Base-by-base conservation (phyloP, 768 basidiomycete genomes). In the Cyclocybe aegerita region DNA sequence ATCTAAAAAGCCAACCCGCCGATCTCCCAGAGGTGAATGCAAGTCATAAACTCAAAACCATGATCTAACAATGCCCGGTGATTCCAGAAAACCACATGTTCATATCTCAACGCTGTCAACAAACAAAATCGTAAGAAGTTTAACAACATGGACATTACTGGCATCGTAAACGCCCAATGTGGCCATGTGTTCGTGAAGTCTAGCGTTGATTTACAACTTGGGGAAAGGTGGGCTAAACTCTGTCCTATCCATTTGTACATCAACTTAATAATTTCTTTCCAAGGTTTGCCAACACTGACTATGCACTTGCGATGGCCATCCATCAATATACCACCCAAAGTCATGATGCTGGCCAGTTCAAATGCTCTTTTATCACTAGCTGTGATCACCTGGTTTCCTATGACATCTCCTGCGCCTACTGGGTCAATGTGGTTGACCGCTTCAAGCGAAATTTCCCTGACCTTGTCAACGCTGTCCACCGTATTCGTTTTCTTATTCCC, bases 161-260 rank as follows among this genome's bases (percentile, higher is more conserved):
- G 66, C 0, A 50, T 65, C 1, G 61, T 66, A 10, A 60, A 63
- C 23, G 41, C 57, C 1, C 62, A 65, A 45, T 69, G 68, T 39
- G 44, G 50, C 12, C 65, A 69, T 36, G 54, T 60, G 7, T 55
- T 61, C n/a, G 51, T 64, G 9, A 36, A 54, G 10, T 54, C 59
- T 4, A 58, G 29, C n/a, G 64, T 64, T 1, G 66, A 70, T 49
- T 56, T 70, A 9, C 62, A 68, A 31, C 33, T 55, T 0, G 66
- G 66, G 0, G 68, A 70, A 56, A 32, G 40, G 68, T 68, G 49
- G 8, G 49, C 45, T 14, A 10, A 8, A 14, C 33, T n/a, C 15
- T 32, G 15, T 29, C 12, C 9, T 17, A 14, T 38, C 4, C 4
- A 23, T 23, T 23, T 38, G 12, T 14, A 9, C 37, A 17, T 16